Evolutionary conservation across 495 filamentous ascomycete species (phyloP).

Genomic region (Penicillium manginii): DNA sequence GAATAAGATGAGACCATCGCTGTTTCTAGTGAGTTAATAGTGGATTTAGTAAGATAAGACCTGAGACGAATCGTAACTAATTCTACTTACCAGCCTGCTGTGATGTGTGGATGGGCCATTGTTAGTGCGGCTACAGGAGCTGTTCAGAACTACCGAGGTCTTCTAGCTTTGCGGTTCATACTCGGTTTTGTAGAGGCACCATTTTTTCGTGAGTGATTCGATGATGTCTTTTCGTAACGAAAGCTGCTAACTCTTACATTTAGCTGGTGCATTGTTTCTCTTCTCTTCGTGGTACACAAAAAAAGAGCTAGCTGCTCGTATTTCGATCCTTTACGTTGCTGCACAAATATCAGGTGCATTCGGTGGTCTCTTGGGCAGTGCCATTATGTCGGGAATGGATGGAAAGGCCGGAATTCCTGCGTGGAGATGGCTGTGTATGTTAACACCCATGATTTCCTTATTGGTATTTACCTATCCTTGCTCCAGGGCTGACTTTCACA

Average conservation of each 20-base stretch:
- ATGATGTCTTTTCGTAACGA: neutral
- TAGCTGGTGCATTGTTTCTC: constrained; percentile 40
- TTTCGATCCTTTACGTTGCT: constrained; percentile 58
- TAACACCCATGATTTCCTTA: neutral
- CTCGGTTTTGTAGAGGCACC: constrained; percentile 45
- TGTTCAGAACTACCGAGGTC: constrained; percentile 44
- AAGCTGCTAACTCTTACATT: neutral
- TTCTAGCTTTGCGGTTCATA: constrained; percentile 50
- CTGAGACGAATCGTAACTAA: neutral
- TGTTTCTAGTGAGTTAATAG: constrained; percentile 53
- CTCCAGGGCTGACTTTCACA: neutral
- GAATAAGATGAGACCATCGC: constrained; percentile 42
- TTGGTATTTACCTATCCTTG: too few relatives aligned
- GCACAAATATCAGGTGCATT: constrained; percentile 59
- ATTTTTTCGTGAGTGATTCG: constrained; percentile 31
- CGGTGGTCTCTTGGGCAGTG: constrained; percentile 56
- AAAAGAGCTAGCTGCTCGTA: constrained; percentile 50
- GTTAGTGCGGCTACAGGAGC: constrained; percentile 45
- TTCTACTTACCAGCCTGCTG: constrained; percentile 27
- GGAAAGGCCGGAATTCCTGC: constrained; percentile 33
- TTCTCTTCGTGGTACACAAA: constrained; percentile 55
- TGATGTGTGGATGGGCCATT: constrained; percentile 50
- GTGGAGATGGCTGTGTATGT: constrained; percentile 49
- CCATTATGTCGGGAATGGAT: constrained; percentile 38
- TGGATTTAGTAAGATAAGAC: too few relatives aligned